Evolutionary conservation across 257 asterid species (phyloP).

Genomic region (Capsicum rhomboideum): DNA sequence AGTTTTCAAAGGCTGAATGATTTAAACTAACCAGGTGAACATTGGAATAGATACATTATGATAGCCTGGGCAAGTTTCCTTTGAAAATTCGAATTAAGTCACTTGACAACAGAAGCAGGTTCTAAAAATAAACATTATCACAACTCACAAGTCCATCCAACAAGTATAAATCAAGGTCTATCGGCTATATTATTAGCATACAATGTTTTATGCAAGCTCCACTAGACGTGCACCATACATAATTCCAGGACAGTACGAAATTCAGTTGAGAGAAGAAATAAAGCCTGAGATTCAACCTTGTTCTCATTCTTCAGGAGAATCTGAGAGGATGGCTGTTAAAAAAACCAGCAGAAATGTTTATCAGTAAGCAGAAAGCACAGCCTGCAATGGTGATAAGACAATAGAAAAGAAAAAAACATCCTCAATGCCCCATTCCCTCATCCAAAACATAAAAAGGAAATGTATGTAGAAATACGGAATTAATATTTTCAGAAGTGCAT

Average conservation of each 20-base stretch:
- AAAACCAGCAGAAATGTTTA: background rate
- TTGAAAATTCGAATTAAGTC: background rate
- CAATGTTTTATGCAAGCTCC: background rate
- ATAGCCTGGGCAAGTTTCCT: background rate
- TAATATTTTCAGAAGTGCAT: background rate
- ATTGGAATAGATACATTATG: background rate
- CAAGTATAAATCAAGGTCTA: background rate
- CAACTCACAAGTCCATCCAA: background rate
- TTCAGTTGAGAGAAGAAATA: background rate
- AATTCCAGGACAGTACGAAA: background rate
- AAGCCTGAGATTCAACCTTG: background rate
- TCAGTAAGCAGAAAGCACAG: background rate
- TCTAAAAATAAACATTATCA: background rate
- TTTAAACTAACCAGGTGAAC: background rate
- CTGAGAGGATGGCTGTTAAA: background rate
- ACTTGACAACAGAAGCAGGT: background rate
- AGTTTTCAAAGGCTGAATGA: background rate
- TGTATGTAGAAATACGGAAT: background rate
- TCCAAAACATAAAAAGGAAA: background rate
- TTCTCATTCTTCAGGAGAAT: background rate
- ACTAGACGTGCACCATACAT: background rate
- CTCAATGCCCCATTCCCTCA: background rate
- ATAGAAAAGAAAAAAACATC: background rate
- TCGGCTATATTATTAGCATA: background rate
- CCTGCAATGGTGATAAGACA: background rate